Base-by-base conservation (phyloP, 805 yeast species). In the Candida bentonensis region DNA sequence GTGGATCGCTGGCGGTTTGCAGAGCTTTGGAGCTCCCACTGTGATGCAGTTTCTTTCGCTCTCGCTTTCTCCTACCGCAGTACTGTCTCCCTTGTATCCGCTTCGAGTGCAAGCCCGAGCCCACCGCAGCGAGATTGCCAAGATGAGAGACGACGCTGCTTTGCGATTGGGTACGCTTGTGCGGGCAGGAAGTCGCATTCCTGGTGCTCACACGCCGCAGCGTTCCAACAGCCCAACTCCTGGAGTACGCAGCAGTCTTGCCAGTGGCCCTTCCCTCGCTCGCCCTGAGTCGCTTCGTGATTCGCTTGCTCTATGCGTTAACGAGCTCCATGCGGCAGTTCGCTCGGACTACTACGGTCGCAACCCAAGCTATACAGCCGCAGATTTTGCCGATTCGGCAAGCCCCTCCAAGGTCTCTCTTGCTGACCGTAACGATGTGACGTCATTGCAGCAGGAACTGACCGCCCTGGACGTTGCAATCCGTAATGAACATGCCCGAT, bases 131-230 rank as follows among this genome's bases (percentile, higher is more conserved):
- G 36, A 30, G 17, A 30, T 30, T 7, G n/a, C n/a, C 17, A 30
- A 15, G 17, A 30, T 39, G 1, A 39, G 51, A 3, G 22, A 42
- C 30, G 45, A 43, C 21, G 42, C 44, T 15, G 47, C 52, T 5
- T 40, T 39, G 17, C 43, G 48, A 15, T 44, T 49, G 15, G 52
- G 52, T 2, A 15, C 39, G 34, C 42, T 49, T 5, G 51, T 49
- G n/a, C 36, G 36, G 5, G 36, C 36, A 30, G 36, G 36, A 11
- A 13, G 7, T 30, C 5, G 17, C 7, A 30, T 30, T 11, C 36
- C 36, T 30, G 36, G 36, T 5, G 7, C 27, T 25, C 11, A 9
- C 13, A 7, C 13, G 11, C 11, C 27, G 7, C 13, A 7, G 7
- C 27, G 27, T 25, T 7, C 7, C 7, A 25, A 25, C 27, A 9